These are phyloP conservation scores for Parathielavia appendiculata DNA, from an alignment of 495 filamentous ascomycete species.

Conservation along the genomic window DNA sequence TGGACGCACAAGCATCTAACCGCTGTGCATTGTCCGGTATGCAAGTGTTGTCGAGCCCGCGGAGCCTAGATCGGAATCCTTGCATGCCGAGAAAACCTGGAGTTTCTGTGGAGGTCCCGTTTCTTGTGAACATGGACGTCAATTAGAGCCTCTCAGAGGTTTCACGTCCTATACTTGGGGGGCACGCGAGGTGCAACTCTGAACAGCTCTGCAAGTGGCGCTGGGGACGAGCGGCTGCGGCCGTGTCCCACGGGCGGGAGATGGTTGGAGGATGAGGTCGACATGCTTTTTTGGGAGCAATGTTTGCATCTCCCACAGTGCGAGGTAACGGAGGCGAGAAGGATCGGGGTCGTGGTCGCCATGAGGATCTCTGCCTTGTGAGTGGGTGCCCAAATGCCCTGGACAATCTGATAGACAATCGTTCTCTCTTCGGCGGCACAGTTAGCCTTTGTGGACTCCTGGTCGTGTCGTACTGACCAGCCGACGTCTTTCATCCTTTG, in stretches of 20 bases:
- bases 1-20: conserved; percentile 38
- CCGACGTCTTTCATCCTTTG: neutral
- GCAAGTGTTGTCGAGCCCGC: conserved; percentile 30
- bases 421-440: neutral
- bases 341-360: conserved; percentile 5
- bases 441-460: neutral
- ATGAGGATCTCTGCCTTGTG: conserved; percentile 1
- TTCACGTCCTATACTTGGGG: conserved; percentile 17
- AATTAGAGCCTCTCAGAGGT: neutral
- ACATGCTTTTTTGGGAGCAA: conserved; percentile 1
- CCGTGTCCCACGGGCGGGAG: conserved; percentile 12
- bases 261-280: too few species aligned
- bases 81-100: conserved; percentile 21
- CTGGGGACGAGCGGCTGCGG: conserved; percentile 12
- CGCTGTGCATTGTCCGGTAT: conserved; percentile 39
- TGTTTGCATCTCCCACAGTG: conserved; percentile 14
- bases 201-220: conserved; percentile 9
- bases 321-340: neutral
- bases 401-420: conserved; percentile 1
- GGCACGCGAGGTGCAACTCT: conserved; percentile 3
- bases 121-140: neutral
- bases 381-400: neutral
- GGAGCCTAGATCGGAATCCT: conserved; percentile 29
- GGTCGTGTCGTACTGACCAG: neutral
- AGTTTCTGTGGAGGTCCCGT: neutral